Conservation (phyloP, 2,329 filamentous ascomycete species). For the Arachnomyces sp. region DNA sequence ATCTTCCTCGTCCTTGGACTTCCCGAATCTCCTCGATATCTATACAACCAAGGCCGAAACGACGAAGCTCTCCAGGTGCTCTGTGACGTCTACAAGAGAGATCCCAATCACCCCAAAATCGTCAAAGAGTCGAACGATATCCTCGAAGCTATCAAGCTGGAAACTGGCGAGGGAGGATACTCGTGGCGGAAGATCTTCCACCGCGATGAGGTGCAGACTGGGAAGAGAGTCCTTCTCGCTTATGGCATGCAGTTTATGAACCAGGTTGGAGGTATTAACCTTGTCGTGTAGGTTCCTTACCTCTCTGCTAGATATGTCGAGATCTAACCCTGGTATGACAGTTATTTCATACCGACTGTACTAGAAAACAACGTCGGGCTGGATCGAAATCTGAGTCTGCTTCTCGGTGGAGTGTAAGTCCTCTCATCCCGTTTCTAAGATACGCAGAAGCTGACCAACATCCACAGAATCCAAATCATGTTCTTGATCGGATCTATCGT, state of each 20-base stretch:
- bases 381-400: constrained; percentile 34
- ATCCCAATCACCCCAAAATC: constrained; percentile 4
- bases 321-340: not conserved
- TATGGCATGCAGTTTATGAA: constrained; percentile 46
- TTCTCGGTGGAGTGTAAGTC: constrained; percentile 38
- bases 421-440: not conserved
- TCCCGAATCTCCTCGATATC: constrained; percentile 41
- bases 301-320: not conserved
- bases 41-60: constrained; percentile 27
- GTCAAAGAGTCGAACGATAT: constrained; percentile 8
- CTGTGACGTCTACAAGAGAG: constrained; percentile 21
- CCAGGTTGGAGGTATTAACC: constrained; percentile 43
- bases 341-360: constrained; percentile 21
- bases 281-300: constrained; percentile 33
- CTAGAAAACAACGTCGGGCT: constrained; percentile 42
- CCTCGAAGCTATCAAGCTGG: constrained; percentile 4
- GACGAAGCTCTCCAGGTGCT: constrained; percentile 31
- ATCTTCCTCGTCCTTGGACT: constrained; percentile 27
- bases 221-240: constrained; percentile 40
- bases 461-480: constrained; percentile 26
- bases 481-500: constrained; percentile 36
- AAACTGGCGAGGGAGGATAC: constrained; percentile 22
- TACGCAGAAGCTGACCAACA: not conserved
- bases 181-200: constrained; percentile 37
- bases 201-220: constrained; percentile 37